Conservation (phyloP, 768 basidiomycete species). For the Pleurotus tuoliensis region DNA sequence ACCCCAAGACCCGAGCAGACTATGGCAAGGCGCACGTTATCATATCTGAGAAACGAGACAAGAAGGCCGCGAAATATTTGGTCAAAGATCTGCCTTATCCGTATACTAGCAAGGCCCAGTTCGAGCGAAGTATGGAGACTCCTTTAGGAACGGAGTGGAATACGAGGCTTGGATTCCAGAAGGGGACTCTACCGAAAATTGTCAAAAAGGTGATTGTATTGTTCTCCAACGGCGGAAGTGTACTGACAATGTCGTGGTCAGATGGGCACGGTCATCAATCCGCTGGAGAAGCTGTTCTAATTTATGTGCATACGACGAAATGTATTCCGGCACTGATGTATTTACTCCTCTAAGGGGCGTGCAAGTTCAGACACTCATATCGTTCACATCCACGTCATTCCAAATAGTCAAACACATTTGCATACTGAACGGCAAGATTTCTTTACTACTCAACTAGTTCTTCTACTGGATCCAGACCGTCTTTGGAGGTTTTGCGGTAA, state of each 20-base stretch:
- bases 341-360: too few species aligned
- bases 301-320: neutral
- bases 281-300: slow-evolving; percentile 48
- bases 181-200: slow-evolving; percentile 75
- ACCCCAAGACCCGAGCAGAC: slow-evolving; percentile 77
- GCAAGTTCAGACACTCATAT: too few species aligned
- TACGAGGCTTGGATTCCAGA: slow-evolving; percentile 79
- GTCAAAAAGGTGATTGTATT: slow-evolving; percentile 68
- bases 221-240: neutral
- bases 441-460: too few species aligned
- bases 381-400: too few species aligned
- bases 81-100: slow-evolving; percentile 93
- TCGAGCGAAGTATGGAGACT: slow-evolving; percentile 75
- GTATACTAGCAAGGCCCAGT: slow-evolving; percentile 91
- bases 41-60: slow-evolving; percentile 93
- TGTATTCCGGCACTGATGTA: too few species aligned
- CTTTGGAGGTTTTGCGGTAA: too few species aligned
- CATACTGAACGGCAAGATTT: too few species aligned
- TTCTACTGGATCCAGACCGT: too few species aligned
- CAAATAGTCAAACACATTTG: too few species aligned
- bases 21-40: slow-evolving; percentile 85
- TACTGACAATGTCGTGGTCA: slow-evolving; percentile 20
- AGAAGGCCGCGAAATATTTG: slow-evolving; percentile 86
- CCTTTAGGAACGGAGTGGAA: slow-evolving; percentile 95
- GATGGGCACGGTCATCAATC: slow-evolving; percentile 72